phyloP scores from a whole-genome alignment of 2,329 filamentous ascomycete genomes.

The Cytospora schulzeri region DNA sequence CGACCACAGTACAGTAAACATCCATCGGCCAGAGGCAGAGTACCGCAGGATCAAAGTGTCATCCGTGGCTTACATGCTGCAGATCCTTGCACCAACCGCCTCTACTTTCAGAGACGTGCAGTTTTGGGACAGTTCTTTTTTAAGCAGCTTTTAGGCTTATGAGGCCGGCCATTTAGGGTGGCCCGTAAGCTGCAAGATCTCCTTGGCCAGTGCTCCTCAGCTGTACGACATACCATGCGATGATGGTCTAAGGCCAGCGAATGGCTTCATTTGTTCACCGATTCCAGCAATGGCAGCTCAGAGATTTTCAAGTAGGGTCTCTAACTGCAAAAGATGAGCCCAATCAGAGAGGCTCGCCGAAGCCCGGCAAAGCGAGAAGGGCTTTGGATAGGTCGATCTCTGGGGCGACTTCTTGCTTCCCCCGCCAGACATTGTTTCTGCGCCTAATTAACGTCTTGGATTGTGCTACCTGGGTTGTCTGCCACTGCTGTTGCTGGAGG shows the following conservation, averaged over 20 bases:
- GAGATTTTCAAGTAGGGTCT: slow-evolving; percentile 1
- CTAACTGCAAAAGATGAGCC: slow-evolving; percentile 16
- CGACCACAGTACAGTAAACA: neutral
- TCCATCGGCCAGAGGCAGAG: neutral
- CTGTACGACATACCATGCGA: slow-evolving; percentile 20
- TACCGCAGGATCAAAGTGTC: slow-evolving; percentile 3
- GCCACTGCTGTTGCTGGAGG: slow-evolving; percentile 14
- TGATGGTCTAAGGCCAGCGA: slow-evolving; percentile 17
- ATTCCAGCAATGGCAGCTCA: slow-evolving; percentile 17
- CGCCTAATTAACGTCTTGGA: slow-evolving; percentile 23
- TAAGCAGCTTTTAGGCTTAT: slow-evolving; percentile 25
- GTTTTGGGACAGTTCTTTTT: slow-evolving; percentile 17
- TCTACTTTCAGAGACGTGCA: slow-evolving; percentile 9
- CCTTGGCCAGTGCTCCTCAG: slow-evolving; percentile 24
- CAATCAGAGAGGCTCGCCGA: slow-evolving; percentile 14
- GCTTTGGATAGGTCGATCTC: slow-evolving; percentile 9
- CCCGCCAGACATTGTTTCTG: slow-evolving; percentile 26
- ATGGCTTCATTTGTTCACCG: slow-evolving; percentile 13
- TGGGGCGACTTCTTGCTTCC: slow-evolving; percentile 12
- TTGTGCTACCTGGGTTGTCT: slow-evolving; percentile 18
- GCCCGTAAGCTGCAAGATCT: slow-evolving; percentile 25
- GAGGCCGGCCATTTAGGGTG: slow-evolving; percentile 18
- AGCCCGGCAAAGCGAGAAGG: slow-evolving; percentile 20
- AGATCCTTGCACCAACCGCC: slow-evolving; percentile 3
- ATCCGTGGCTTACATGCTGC: slow-evolving; percentile 10